Evolutionary conservation across 495 filamentous ascomycete genomes (phyloP).

Genomic region (Penicillium dipodomyicola): DNA sequence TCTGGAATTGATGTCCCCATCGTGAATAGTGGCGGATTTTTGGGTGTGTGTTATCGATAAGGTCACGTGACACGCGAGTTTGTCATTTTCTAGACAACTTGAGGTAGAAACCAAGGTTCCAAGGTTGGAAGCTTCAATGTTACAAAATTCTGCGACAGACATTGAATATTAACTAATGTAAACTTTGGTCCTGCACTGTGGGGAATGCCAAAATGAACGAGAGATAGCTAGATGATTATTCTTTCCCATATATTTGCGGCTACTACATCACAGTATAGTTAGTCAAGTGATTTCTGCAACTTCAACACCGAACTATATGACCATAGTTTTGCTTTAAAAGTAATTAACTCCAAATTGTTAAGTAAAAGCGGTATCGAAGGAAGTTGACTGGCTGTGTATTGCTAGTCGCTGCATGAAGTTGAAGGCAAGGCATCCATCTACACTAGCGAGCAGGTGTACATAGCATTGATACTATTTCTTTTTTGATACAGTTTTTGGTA

Average conservation of each 20-base stretch:
- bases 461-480: background rate
- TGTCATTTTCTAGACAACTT: background rate
- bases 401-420: background rate
- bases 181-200: background rate
- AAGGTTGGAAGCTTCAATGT: background rate
- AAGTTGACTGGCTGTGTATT: background rate
- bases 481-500: background rate
- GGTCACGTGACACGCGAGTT: conserved; percentile 15
- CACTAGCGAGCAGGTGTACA: background rate
- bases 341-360: background rate
- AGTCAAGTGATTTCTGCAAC: background rate
- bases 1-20: conserved; percentile 4
- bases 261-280: background rate
- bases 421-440: background rate
- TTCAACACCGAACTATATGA: background rate
- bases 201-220: background rate
- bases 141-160: background rate
- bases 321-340: background rate
- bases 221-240: background rate
- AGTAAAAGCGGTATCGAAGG: background rate
- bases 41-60: conserved; percentile 33
- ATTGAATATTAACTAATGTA: background rate
- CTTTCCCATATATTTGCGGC: background rate
- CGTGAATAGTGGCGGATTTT: conserved; percentile 27
- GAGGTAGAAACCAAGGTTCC: too few species aligned